Evolutionary conservation across 352 stramenopile genomes (phyloP).

Genomic region (Globisporangium spiculum): DNA sequence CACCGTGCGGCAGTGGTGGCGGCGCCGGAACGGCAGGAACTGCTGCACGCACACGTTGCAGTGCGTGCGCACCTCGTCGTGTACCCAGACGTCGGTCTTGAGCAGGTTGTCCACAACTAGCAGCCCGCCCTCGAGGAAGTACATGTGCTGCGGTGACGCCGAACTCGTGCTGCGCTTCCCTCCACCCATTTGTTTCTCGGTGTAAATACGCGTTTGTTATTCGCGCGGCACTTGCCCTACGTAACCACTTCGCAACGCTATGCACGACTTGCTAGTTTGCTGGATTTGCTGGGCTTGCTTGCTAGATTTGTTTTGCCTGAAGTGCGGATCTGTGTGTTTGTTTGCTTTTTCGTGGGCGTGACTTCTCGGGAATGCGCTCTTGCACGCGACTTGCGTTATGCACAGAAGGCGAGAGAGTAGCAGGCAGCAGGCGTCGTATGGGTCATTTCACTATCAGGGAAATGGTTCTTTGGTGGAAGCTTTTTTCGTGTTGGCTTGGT

Average conservation of each 20-base stretch:
- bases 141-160: constrained; percentile 54
- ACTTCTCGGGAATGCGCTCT: not conserved
- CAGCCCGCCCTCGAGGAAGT: constrained; percentile 70
- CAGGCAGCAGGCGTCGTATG: too few relatives aligned
- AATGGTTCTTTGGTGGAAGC: constrained; percentile 7
- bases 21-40: constrained; percentile 72
- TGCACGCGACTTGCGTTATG: constrained; percentile 15
- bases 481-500: not conserved
- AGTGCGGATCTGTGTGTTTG: not conserved
- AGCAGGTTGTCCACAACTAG: constrained; percentile 70
- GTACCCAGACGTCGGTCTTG: constrained; percentile 63
- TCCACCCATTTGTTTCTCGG: constrained; percentile 11
- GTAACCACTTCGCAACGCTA: constrained; percentile 1
- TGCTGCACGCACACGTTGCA: constrained; percentile 83
- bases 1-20: constrained; percentile 75
- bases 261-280: not conserved
- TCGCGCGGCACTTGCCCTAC: not conserved
- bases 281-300: not conserved
- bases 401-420: too few relatives aligned
- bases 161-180: constrained; percentile 17
- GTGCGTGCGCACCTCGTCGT: constrained; percentile 66
- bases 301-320: not conserved
- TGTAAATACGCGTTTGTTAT: not conserved
- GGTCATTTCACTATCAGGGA: not conserved
- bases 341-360: not conserved